Evolutionary conservation across 2,329 filamentous ascomycete genomes (phyloP).

Genomic region (Hypocrella siamensis): DNA sequence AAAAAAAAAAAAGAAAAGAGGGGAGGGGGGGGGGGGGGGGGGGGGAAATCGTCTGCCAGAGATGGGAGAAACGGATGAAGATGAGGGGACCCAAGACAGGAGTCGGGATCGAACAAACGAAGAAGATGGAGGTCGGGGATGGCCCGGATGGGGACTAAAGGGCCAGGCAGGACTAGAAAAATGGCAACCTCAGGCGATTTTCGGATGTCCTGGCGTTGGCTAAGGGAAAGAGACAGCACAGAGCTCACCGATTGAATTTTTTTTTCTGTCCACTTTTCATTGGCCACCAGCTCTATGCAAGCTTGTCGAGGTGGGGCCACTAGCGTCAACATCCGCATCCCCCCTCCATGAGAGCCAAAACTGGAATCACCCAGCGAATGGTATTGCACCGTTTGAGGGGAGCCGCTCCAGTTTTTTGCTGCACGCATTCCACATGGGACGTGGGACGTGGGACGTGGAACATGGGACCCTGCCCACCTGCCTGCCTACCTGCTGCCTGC

Average conservation of each 20-base stretch:
- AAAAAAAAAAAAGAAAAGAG: conserved; percentile 1
- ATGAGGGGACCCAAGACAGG: too few species aligned
- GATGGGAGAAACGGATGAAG: too few species aligned
- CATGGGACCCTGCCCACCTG: conserved; percentile 2
- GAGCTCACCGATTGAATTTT: conserved; percentile 19
- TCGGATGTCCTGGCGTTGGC: conserved; percentile 10
- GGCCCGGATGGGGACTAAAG: conserved; percentile 7
- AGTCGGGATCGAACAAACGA: too few species aligned
- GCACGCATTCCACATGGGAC: conserved; percentile 4
- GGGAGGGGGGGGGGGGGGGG: conserved; percentile 4
- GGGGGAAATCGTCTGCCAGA: too few species aligned
- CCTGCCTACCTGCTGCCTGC: too few species aligned
- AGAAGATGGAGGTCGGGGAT: too few species aligned
- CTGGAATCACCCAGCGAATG: conserved; percentile 4
- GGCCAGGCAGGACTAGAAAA: conserved; percentile 5
- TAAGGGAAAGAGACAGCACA: conserved; percentile 1
- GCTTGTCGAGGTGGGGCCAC: conserved; percentile 18
- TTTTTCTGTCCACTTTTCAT: conserved; percentile 18
- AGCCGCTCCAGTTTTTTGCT: conserved; percentile 1
- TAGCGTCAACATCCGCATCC: conserved; percentile 15
- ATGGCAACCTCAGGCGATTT: conserved; percentile 9
- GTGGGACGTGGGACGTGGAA: too few species aligned
- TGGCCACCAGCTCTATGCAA: conserved; percentile 17
- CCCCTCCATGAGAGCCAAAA: conserved; percentile 5
- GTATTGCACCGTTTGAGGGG: not conserved